These are phyloP conservation scores for Lasiodiplodia sp. DNA, from an alignment of 2,329 filamentous ascomycete species.

Conservation along the genomic window DNA sequence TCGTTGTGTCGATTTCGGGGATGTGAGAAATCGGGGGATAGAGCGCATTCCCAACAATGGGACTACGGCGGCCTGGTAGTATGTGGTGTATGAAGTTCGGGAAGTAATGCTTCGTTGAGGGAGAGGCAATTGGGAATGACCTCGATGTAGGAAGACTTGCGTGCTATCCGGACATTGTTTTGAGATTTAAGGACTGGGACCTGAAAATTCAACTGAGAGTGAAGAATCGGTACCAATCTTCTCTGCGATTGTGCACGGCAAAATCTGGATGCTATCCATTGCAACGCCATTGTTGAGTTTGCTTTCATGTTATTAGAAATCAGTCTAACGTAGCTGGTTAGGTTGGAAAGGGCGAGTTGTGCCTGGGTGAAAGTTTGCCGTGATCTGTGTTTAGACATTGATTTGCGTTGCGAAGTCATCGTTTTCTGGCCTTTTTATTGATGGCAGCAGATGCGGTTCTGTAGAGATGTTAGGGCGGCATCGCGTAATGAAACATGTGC, in stretches of 20 bases:
- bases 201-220: slow-evolving; percentile 34
- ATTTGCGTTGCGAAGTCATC: neutral
- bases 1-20: slow-evolving; percentile 34
- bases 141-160: slow-evolving; percentile 44
- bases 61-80: slow-evolving; percentile 17
- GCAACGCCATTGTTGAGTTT: slow-evolving; percentile 22
- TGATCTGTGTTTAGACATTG: neutral
- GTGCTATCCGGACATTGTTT: slow-evolving; percentile 39
- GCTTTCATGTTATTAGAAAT: slow-evolving; percentile 31
- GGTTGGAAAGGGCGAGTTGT: neutral
- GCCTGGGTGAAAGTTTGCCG: neutral
- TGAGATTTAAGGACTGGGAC: slow-evolving; percentile 34
- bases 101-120: slow-evolving; percentile 29
- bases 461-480: slow-evolving; percentile 9
- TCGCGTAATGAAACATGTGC: slow-evolving; percentile 39
- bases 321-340: neutral
- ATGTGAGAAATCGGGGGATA: slow-evolving; percentile 36
- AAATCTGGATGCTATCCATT: neutral
- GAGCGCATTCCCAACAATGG: slow-evolving; percentile 37
- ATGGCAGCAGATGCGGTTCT: neutral
- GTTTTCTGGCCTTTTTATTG: neutral
- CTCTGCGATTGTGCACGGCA: neutral
- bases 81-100: slow-evolving; percentile 31
- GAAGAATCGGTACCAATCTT: neutral
- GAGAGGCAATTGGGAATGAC: slow-evolving; percentile 34